Evolutionary conservation across 441 rosid species (phyloP).

Genomic region (Brassica hybrid): DNA sequence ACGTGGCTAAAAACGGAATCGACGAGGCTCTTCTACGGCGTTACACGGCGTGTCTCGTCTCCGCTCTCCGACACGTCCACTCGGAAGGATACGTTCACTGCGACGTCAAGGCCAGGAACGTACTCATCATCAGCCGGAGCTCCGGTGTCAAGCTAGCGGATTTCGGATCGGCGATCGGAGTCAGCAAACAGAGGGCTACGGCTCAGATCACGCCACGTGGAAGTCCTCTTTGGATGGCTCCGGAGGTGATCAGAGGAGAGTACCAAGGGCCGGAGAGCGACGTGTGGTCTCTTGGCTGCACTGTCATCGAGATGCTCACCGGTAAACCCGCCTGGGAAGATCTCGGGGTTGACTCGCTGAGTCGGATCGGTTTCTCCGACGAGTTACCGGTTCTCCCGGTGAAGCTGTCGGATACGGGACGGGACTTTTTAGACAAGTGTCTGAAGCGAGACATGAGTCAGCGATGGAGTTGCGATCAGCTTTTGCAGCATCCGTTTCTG

Average conservation of each 20-base stretch:
- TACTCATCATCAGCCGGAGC: slow-evolving; percentile 51
- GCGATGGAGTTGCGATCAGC: slow-evolving; percentile 81
- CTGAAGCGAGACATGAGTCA: slow-evolving; percentile 51
- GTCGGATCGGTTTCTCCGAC: slow-evolving; percentile 57
- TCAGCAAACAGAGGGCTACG: not conserved
- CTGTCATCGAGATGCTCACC: slow-evolving; percentile 73
- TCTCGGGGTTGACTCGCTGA: slow-evolving; percentile 51
- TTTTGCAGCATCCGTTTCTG: slow-evolving; percentile 67
- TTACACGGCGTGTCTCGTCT: slow-evolving; percentile 57
- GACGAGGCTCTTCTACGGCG: slow-evolving; percentile 52
- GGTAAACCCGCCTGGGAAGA: slow-evolving; percentile 78
- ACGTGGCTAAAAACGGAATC: slow-evolving; percentile 47
- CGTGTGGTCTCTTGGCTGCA: slow-evolving; percentile 83
- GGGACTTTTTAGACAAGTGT: slow-evolving; percentile 68
- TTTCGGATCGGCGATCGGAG: slow-evolving; percentile 63
- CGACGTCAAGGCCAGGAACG: slow-evolving; percentile 73
- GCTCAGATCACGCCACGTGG: slow-evolving; percentile 58
- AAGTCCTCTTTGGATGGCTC: slow-evolving; percentile 93
- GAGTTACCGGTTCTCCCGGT: slow-evolving; percentile 53
- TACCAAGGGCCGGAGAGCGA: slow-evolving; percentile 82
- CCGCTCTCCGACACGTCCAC: slow-evolving; percentile 63
- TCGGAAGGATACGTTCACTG: slow-evolving; percentile 66
- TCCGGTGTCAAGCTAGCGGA: slow-evolving; percentile 65
- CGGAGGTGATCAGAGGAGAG: slow-evolving; percentile 76
- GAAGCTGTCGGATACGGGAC: slow-evolving; percentile 54